Percentiles rank a stretch among this genome's conserved stretches.
These are phyloP conservation scores for Vigna nakashimae DNA, from an alignment of 306 rosid genomes.

Conservation along the genomic window DNA sequence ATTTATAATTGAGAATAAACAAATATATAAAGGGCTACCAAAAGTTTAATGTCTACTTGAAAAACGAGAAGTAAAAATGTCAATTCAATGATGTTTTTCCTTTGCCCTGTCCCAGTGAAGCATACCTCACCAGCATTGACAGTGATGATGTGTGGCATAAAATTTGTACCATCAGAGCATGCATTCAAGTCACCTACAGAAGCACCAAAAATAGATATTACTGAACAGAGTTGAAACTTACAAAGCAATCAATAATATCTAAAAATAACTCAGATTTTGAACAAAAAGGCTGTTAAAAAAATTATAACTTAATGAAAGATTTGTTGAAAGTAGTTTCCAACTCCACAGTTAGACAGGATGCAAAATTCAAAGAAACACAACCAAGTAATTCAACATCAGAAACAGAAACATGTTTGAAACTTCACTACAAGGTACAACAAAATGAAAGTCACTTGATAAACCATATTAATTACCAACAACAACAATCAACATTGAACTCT, in stretches of 20 bases:
- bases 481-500: slow-evolving; percentile 13
- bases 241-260: not conserved
- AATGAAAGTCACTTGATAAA: slow-evolving; percentile 12
- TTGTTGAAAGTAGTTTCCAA: slow-evolving; percentile 12
- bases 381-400: slow-evolving; percentile 33
- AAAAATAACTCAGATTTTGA: not conserved
- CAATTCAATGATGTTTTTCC: slow-evolving; percentile 28
- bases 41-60: not conserved
- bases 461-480: slow-evolving; percentile 31
- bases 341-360: not conserved
- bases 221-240: slow-evolving; percentile 20
- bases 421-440: not conserved
- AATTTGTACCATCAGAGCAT: slow-evolving; percentile 63
- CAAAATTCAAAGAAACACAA: slow-evolving; percentile 6
- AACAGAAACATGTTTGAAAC: slow-evolving; percentile 19
- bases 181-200: slow-evolving; percentile 66
- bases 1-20: too few relatives aligned
- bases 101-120: slow-evolving; percentile 16
- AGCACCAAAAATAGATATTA: slow-evolving; percentile 36
- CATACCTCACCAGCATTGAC: slow-evolving; percentile 87
- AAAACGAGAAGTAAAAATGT: not conserved
- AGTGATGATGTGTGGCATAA: slow-evolving; percentile 81
- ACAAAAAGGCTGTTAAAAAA: slow-evolving; percentile 7
- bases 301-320: slow-evolving; percentile 5
- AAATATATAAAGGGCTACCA: too few relatives aligned